Evolutionary conservation across 164 flowering plant species (phyloP), one percentile per base, ranked within the genome.

Genomic region (Aristolochia contorta): DNA sequence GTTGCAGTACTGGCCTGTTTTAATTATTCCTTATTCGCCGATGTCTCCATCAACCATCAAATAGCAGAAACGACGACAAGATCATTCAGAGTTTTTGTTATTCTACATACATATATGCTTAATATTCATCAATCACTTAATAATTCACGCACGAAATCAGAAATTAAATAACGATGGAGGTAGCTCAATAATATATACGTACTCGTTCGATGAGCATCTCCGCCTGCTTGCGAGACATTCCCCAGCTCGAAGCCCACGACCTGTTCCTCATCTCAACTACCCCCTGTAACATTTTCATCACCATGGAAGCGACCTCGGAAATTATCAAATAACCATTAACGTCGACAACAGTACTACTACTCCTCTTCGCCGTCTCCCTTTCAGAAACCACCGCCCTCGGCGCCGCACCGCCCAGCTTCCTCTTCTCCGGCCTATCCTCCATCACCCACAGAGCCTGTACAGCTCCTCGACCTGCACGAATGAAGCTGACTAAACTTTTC

Each of bases 151-250:
- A 27, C 30, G 30, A 27, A n/a, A 27, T 27, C 3, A 27, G 30
- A 27, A n/a, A n/a, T n/a, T n/a, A n/a, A n/a, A n/a, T n/a, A n/a
- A n/a, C n/a, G n/a, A n/a, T n/a, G n/a, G n/a, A n/a, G n/a, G n/a
- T n/a, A n/a, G n/a, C n/a, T n/a, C n/a, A n/a, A n/a, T n/a, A n/a
- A n/a, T n/a, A n/a, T n/a, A n/a, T n/a, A 48, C 43, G 0, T 70
- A 90, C 97, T 83, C 54, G 85, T 52, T 85, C 85, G 19, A 87
- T 57, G 64, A 78, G 30, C 76, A 63, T 72, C 72, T 87, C 81
- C 16, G 68, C 58, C n/a, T 74, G 54, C 7, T 21, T 21, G 7
- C 43, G 43, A 37, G 43, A 37, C 55, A 64, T 64, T 53, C 54
- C 75, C 81, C 69, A 67, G 30, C n/a, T n/a, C n/a, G 30, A 27